Evolutionary conservation across 495 filamentous ascomycete genomes (phyloP), one percentile per base, ranked within the genome.

Genomic region (Hamigera avellanea): DNA sequence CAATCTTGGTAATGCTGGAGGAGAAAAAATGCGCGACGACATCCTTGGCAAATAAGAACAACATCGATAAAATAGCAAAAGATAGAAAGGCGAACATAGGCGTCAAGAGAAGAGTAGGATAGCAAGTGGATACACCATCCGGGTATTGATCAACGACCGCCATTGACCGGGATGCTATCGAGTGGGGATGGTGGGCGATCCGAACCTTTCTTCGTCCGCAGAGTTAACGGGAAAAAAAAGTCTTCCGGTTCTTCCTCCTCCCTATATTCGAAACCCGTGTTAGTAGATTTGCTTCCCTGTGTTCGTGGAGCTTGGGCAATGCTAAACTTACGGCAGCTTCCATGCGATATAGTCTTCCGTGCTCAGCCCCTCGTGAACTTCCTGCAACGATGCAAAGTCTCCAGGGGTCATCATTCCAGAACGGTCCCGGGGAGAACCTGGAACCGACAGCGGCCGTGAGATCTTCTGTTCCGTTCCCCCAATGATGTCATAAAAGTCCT

Each of bases 351-450:
- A 96, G 51, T 98, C 91, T 60, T 98, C 91, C 10, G 91, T 96
- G 59, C 76, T 87, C 44, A 98, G 59, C 2, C 91, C 91, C 58
- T 98, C 91, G 31, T 80, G 76, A 19, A 86, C 86, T 58, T 98
- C 91, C 60, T 96, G 93, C 18, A 98, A 61, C 33, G 85, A 93
- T 2, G 86, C 91, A 64, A 96, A 98, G 55, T 98, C 91, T 25
- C 91, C 91, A 13, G 91, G 91, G 1, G 91, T 98, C 93, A 98
- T 96, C 86, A 95, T 93, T 19, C 91, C 91, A 15, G 83, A 78
- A 9, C 89, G 75, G 52, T 91, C 87, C 31, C 87, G 69, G 6
- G 91, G 91, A 3, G 86, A 94, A 1, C 91, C 91, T 10, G 88
- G 91, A 13, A 88, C 86, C 2, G 87, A 95, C 57, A 98, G 75